Conservation (phyloP, 495 filamentous ascomycete genomes). For the Eremomyces bilateralis region DNA sequence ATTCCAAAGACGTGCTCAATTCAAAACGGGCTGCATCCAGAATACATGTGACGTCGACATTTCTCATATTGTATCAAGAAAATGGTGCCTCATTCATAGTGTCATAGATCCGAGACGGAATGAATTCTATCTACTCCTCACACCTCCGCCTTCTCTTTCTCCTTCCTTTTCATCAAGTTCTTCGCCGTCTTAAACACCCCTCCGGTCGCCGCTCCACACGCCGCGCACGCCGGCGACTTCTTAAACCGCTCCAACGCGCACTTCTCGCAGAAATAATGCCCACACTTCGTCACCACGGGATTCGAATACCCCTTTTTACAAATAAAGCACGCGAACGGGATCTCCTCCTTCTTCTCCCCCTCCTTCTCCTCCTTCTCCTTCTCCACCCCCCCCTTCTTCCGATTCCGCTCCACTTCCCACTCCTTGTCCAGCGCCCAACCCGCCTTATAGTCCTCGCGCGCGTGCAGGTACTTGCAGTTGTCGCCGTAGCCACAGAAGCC, state of each 20-base stretch:
- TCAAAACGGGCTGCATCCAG: no score
- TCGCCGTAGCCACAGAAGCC: slow-evolving; percentile 70
- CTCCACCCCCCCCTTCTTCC: slow-evolving; percentile 6
- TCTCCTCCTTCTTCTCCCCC: slow-evolving; percentile 58
- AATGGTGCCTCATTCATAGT: no score
- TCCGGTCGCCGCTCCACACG: slow-evolving; percentile 61
- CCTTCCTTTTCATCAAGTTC: slow-evolving; percentile 69
- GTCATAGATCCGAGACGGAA: no score
- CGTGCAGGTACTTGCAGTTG: slow-evolving; percentile 74
- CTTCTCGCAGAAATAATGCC: slow-evolving; percentile 85
- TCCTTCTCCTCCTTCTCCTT: slow-evolving; percentile 45
- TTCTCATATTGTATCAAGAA: no score
- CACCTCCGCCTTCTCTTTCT: slow-evolving; percentile 45
- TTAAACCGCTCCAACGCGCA: slow-evolving; percentile 73
- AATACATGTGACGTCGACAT: no score
- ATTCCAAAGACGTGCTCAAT: no score
- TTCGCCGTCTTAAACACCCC: slow-evolving; percentile 85
- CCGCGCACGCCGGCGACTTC: slow-evolving; percentile 63
- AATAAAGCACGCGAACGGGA: slow-evolving; percentile 90
- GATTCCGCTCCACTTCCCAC: slow-evolving; percentile 51
- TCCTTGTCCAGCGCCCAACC: slow-evolving; percentile 91
- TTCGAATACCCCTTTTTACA: slow-evolving; percentile 62
- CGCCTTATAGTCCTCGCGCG: slow-evolving; percentile 69
- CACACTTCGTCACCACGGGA: slow-evolving; percentile 74
- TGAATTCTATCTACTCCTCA: no score